A percentile compares a stretch with the other conserved stretches of the same genome.
Evolutionary conservation across 2,329 filamentous ascomycete genomes (phyloP).

Genomic region (Daldinia eschscholtzii): DNA sequence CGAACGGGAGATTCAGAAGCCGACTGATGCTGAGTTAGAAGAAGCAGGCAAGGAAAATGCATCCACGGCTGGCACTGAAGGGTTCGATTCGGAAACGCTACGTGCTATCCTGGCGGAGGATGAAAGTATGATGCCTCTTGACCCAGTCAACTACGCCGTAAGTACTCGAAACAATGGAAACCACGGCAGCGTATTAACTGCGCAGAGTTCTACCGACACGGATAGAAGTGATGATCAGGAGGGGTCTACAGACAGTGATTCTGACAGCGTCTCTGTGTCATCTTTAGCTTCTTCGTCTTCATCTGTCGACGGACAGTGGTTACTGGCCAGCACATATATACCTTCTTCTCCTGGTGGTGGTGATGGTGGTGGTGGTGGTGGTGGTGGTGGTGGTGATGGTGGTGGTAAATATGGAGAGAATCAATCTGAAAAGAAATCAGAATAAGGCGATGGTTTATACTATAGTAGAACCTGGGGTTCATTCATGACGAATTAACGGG

Average conservation of each 20-base stretch:
- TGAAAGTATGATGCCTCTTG: constrained; percentile 31
- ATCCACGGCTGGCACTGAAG: not conserved
- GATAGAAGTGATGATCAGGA: constrained; percentile 34
- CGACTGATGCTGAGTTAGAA: not conserved
- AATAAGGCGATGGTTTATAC: constrained; percentile 11
- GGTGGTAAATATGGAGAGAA: not conserved
- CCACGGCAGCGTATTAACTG: constrained; percentile 28
- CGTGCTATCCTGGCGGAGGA: constrained; percentile 26
- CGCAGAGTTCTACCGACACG: constrained; percentile 31
- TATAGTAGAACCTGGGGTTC: constrained; percentile 23
- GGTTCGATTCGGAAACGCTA: constrained; percentile 21
- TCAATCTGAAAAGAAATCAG: constrained; percentile 6
- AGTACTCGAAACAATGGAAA: constrained; percentile 11
- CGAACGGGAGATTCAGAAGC: constrained; percentile 3
- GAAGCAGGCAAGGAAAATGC: constrained; percentile 1
- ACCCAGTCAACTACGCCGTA: not conserved
- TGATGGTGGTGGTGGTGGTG: too few species aligned
- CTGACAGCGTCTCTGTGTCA: constrained; percentile 17
- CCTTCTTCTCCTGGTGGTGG: not conserved
- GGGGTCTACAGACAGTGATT: constrained; percentile 40
- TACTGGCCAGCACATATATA: constrained; percentile 16
- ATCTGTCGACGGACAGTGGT: constrained; percentile 29
- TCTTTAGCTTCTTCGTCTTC: constrained; percentile 26
- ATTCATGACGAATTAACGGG: constrained; percentile 13
- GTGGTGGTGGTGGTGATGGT: too few species aligned